A percentile compares a stretch with the other conserved stretches of the same genome.
Conservation (phyloP, 2,329 filamentous ascomycete genomes). For the Stromatinia cepivora region DNA sequence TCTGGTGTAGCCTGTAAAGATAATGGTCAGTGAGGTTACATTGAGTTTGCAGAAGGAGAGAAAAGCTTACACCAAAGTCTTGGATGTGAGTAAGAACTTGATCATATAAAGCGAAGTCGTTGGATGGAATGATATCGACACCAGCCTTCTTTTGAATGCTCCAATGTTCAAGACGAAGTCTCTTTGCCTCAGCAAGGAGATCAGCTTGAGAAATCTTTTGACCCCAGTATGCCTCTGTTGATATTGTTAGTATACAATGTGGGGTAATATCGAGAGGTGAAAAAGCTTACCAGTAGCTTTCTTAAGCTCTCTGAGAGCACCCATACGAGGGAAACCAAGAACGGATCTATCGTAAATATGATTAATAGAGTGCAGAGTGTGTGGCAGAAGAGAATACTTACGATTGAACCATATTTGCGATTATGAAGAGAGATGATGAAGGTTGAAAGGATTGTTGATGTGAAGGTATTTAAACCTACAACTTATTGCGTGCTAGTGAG, state of each 20-base stretch:
- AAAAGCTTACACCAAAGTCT: slow-evolving; percentile 79
- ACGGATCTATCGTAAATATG: slow-evolving; percentile 53
- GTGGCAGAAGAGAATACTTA: slow-evolving; percentile 42
- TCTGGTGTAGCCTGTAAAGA: slow-evolving; percentile 74
- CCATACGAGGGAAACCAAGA: slow-evolving; percentile 99
- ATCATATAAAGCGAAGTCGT: slow-evolving; percentile 99
- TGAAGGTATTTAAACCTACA: slow-evolving; percentile 1
- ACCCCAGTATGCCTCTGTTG: slow-evolving; percentile 83
- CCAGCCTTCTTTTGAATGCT: slow-evolving; percentile 99
- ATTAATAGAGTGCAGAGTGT: slow-evolving; percentile 25
- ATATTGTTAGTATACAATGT: slow-evolving; percentile 20
- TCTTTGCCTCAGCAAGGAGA: slow-evolving; percentile 92
- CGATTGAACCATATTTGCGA: slow-evolving; percentile 60
- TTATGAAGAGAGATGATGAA: slow-evolving; percentile 23
- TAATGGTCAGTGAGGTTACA: slow-evolving; percentile 23
- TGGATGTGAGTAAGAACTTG: slow-evolving; percentile 98
- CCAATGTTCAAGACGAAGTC: slow-evolving; percentile 95
- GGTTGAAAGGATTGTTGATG: not conserved
- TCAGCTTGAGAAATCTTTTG: slow-evolving; percentile 92
- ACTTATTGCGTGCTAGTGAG: slow-evolving; percentile 18
- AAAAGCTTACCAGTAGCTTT: slow-evolving; percentile 70
- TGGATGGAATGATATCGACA: slow-evolving; percentile 97
- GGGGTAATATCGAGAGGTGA: slow-evolving; percentile 9
- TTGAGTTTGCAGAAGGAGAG: not conserved
- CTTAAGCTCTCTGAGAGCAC: slow-evolving; percentile 97